Conservation (phyloP, 2,329 filamentous ascomycete genomes). For the Fusarium drepaniforme region DNA sequence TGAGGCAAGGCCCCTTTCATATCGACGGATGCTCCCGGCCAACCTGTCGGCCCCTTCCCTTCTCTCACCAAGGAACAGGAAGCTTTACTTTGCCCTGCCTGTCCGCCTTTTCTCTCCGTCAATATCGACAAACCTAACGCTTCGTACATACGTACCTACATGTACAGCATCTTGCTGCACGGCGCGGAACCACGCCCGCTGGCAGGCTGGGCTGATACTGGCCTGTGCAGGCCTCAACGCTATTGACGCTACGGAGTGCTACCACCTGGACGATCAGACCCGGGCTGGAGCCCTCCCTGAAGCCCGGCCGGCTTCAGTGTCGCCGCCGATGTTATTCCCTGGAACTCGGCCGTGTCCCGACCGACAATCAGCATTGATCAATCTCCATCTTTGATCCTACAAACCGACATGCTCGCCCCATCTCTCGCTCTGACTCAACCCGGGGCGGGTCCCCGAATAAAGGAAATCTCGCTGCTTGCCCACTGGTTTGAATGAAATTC, state of each 20-base stretch:
- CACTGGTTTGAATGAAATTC: constrained; percentile 18
- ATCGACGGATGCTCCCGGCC: not conserved
- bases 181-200: constrained; percentile 33
- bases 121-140: not conserved
- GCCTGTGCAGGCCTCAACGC: constrained; percentile 23
- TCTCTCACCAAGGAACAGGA: not conserved
- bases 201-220: constrained; percentile 21
- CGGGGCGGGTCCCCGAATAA: constrained; percentile 23
- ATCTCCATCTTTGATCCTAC: constrained; percentile 7
- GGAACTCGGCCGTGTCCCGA: constrained; percentile 13
- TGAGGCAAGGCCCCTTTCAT: not conserved
- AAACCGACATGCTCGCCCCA: constrained; percentile 15
- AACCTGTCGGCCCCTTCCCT: not conserved
- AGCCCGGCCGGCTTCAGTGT: constrained; percentile 5
- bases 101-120: not conserved
- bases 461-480: constrained; percentile 34
- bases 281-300: constrained; percentile 13
- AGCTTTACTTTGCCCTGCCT: not conserved
- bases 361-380: constrained; percentile 3
- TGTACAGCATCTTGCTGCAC: not conserved
- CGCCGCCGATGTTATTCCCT: constrained; percentile 8
- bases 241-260: constrained; percentile 19
- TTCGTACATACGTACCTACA: too few relatives aligned
- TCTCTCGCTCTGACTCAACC: constrained; percentile 37
- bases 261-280: constrained; percentile 28